Evolutionary conservation across 805 yeast species (phyloP), one percentile per base, ranked within the genome.

Genomic region (Candida koratica): DNA sequence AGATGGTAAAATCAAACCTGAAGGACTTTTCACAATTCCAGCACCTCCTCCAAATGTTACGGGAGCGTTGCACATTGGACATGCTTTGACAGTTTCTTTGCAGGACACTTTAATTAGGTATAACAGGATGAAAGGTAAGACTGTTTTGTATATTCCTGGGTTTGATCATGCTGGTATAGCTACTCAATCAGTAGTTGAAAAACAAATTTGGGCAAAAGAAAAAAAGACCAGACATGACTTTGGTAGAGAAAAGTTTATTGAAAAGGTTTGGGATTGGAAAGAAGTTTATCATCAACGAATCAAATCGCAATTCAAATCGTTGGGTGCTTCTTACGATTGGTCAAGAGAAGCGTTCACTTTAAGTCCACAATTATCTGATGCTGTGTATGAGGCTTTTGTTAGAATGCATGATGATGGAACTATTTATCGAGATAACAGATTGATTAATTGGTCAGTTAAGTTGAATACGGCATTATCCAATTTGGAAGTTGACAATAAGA

Each of bases 11-110:
- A 53, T 77, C 48, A 81, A 81, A 56, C 84, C 93, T 28, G 89
- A 79, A 54, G 97, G 97, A 49, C 56, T 72, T 13, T 93, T 90
- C 64, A 74, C 83, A 44, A 86, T 93, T 52, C 97, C 97, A 25
- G 93, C 96, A n/a, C 98, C 98, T 25, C 98, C 98, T 44, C 98
- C 98, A 57, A 93, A 93, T 61, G 95, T 93, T 46, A 93, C 98
- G 32, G 98, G 98, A 67, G 97, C 97, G 31, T 74, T 93, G 49
- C 98, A 93, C 64, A 93, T 93, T 62, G 98, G 98, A 51, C 98
- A 93, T 63, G 98, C 97, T 18, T 75, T 93, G 59, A 93, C 98
- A 12, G 85, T 89, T 43, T 71, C 97, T 23, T 84, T 93, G 55
- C 98, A 93, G 70, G 98, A 93, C 61, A 64, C 97, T 17, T 75